Conservation (phyloP, 129 eudicot genomes). For the Rutidosis leptorrhynchoides region DNA sequence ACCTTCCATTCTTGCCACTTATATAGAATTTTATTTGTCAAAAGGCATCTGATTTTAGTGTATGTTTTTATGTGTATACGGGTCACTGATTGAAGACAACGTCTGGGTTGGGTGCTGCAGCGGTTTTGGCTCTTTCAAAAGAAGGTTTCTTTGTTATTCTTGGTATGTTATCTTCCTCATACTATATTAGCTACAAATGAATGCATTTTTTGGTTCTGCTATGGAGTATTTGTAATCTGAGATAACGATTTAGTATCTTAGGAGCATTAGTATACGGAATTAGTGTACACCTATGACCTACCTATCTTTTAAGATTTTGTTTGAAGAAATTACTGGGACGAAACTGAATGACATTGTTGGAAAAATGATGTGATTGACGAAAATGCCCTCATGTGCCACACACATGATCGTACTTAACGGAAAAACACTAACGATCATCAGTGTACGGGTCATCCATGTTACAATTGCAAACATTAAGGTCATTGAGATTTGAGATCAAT, state of each 20-base stretch:
- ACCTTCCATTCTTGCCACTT: neutral
- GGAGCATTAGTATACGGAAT: too few relatives aligned
- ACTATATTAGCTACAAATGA: neutral
- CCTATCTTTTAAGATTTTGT: too few relatives aligned
- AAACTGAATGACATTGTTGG: too few relatives aligned
- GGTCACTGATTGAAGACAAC: constrained; percentile 55
- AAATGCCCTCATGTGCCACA: too few relatives aligned
- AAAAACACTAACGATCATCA: too few relatives aligned
- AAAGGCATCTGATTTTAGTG: neutral
- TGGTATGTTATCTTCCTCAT: constrained; percentile 41
- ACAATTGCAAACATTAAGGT: too few relatives aligned
- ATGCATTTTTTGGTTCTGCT: constrained; percentile 1
- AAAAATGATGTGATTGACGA: too few relatives aligned
- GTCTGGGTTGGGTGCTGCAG: constrained; percentile 95
- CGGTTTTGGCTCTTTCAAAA: constrained; percentile 62
- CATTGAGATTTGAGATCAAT: too few relatives aligned
- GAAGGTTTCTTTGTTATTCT: constrained; percentile 80
- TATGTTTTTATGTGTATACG: constrained; percentile 17
- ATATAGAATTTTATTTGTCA: neutral
- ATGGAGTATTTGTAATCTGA: neutral
- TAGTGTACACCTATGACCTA: neutral
- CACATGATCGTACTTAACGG: too few relatives aligned
- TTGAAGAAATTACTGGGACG: too few relatives aligned
- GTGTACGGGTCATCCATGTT: too few relatives aligned
- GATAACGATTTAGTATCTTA: neutral